Percentiles rank a stretch among this genome's conserved stretches.
Evolutionary conservation across 306 rosid species (phyloP).

Genomic region (Glycyrrhiza uralensis): DNA sequence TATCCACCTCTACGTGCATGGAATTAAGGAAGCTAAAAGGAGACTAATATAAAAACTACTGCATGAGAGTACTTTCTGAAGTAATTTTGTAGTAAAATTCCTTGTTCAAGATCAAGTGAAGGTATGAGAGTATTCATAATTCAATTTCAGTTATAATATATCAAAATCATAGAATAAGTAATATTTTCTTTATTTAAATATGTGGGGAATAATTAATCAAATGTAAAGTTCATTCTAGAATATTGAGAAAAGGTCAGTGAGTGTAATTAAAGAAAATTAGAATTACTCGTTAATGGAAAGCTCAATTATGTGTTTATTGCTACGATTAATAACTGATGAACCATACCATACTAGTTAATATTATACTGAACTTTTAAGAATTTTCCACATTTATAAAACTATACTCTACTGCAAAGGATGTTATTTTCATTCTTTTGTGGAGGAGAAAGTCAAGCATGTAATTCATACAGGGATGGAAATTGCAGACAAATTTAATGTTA

Average conservation of each 20-base stretch:
- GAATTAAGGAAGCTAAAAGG: slow-evolving; percentile 55
- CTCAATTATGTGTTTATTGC: not conserved
- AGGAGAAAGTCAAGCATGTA: not conserved
- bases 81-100: not conserved
- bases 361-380: too few species aligned
- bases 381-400: not conserved
- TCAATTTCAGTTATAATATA: not conserved
- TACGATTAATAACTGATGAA: not conserved
- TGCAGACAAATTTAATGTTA: not conserved
- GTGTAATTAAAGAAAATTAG: not conserved
- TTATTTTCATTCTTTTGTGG: not conserved
- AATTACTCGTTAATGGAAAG: not conserved
- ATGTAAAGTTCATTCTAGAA: not conserved
- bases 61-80: not conserved
- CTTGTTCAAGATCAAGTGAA: not conserved
- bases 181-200: not conserved
- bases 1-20: slow-evolving; percentile 89
- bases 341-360: too few species aligned
- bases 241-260: not conserved
- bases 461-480: not conserved
- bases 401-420: not conserved
- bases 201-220: not conserved
- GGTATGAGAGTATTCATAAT: not conserved
- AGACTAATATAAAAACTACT: not conserved
- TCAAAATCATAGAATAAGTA: not conserved